These are phyloP conservation scores for Hordeum marinum DNA, from an alignment of 176 grass and related monocot species.

Conservation along the genomic window DNA sequence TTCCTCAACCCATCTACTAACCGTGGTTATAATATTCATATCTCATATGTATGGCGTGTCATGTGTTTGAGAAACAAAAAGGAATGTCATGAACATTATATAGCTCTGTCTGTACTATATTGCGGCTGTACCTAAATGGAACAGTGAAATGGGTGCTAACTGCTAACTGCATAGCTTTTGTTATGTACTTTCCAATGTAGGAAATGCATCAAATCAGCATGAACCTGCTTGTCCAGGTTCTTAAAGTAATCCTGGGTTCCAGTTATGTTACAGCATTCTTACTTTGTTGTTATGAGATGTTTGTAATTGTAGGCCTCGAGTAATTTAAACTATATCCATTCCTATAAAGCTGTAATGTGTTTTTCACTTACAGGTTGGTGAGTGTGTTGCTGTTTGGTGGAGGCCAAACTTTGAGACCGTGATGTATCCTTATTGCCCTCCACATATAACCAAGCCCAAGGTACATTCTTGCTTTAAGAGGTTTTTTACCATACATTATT, in stretches of 20 bases:
- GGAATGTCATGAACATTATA: neutral
- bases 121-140: neutral
- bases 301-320: neutral
- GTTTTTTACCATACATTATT: neutral
- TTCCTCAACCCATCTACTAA: neutral
- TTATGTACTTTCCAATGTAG: neutral
- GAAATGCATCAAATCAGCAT: neutral
- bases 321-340: neutral
- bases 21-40: neutral
- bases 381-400: conserved; percentile 99
- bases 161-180: neutral
- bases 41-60: neutral
- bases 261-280: neutral
- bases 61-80: neutral
- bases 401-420: conserved; percentile 98
- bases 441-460: conserved; percentile 98
- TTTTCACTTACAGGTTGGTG: conserved; percentile 67
- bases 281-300: neutral
- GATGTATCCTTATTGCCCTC: conserved; percentile 99
- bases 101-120: neutral
- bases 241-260: neutral
- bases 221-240: neutral
- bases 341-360: neutral
- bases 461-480: conserved; percentile 34
- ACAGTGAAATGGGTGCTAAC: neutral